Conservation (phyloP, 1,139 yeast species). For the Yamadazyma friedrichii region DNA sequence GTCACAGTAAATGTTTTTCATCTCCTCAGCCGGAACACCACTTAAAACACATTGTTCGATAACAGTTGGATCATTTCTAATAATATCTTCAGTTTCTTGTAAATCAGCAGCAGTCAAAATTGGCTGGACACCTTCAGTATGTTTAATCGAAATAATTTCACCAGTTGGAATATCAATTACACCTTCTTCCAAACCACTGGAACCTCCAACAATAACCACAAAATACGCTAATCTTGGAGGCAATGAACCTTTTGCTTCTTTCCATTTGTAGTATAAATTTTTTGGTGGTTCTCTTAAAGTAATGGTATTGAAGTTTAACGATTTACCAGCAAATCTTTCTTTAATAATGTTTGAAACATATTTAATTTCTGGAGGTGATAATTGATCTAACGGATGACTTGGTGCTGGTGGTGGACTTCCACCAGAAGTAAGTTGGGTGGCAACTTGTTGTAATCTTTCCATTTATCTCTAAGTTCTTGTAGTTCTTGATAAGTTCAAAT, state of each 20-base stretch:
- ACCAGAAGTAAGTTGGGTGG: conserved; percentile 61
- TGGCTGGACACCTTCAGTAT: conserved; percentile 65
- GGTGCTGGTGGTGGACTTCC: conserved; percentile 53
- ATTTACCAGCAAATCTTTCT: conserved; percentile 40
- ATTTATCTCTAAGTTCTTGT: conserved; percentile 21
- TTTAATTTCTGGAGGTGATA: conserved; percentile 55
- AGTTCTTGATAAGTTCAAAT: no score
- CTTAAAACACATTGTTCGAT: conserved; percentile 70
- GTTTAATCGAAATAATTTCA: conserved; percentile 45
- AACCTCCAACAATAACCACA: conserved; percentile 60
- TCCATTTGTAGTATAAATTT: conserved; percentile 62
- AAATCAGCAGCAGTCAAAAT: conserved; percentile 71
- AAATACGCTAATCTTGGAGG: conserved; percentile 70
- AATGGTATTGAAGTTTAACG: conserved; percentile 61
- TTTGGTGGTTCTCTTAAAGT: conserved; percentile 72
- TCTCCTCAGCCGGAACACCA: conserved; percentile 63
- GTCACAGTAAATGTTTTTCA: conserved; percentile 75
- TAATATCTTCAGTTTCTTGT: conserved; percentile 58
- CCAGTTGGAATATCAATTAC: conserved; percentile 55
- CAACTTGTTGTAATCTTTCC: conserved; percentile 70
- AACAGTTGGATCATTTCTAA: conserved; percentile 67
- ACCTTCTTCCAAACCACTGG: conserved; percentile 68
- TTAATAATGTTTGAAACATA: conserved; percentile 32
- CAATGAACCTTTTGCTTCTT: conserved; percentile 55
- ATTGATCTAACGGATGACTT: conserved; percentile 71